Evolutionary conservation across 2,329 filamentous ascomycete species (phyloP), one percentile per base, ranked within the genome.

Genomic region (Diaporthe velutina): DNA sequence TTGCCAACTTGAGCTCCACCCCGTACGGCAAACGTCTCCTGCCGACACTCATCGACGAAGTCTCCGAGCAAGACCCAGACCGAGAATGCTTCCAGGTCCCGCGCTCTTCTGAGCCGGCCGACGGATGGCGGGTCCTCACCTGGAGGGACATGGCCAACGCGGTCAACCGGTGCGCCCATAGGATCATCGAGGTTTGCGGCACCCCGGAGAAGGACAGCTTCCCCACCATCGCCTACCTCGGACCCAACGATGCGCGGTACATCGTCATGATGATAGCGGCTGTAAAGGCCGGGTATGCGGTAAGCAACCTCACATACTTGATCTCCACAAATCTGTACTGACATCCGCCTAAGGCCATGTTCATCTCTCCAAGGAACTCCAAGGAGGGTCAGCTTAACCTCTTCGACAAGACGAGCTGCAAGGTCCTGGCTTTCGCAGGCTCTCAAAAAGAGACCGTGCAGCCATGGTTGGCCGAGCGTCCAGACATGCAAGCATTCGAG

Each of bases 351-450:
- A 25, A 85, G 82, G 82, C 84, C 4, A 80, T 88, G 9, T 83
- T 86, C 54, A 84, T 87, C 55, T 88, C 86, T 25, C 83, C 85
- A 0, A 83, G 87, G 3, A 88, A 88, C 75, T 84, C 84, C 2
- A 80, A 81, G 8, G 86, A 87, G 58, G 86, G 82, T 3, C 86
- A 88, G 74, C 73, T 86, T 19, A 85, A 83, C 48, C 82, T 89
- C 0, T 85, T 88, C 48, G 81, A 86, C 42, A 80, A 79, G 33
- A 86, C 86, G 0, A 79, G 85, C 71, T 88, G 86, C 78, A 80
- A 81, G 55, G 77, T 81, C n/a, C 45, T 88, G 25, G 81, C 79
- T 57, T 85, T 82, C 71, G 78, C 84, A 2, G 75, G 76, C 6
- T 77, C 80, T 0, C 80, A 81, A 72, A 79, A 80, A 50, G 76